A percentile compares a stretch with the other conserved stretches of the same genome.
These are phyloP conservation scores for Athelia sp. DNA, from an alignment of 1,284 basidiomycete species.

Conservation along the genomic window DNA sequence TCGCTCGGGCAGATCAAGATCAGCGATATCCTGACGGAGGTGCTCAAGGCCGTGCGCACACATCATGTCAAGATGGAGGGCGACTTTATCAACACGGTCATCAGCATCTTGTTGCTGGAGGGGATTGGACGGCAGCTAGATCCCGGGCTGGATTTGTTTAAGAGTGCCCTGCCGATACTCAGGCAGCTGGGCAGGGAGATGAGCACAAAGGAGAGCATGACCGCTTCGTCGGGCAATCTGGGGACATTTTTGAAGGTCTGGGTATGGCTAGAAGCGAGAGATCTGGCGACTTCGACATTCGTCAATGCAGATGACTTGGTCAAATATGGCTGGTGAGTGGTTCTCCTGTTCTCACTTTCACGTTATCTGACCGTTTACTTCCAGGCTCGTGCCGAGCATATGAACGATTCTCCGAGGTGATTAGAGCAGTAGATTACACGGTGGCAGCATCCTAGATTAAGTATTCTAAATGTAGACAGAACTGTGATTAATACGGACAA, in stretches of 20 bases:
- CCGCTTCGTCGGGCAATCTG: slow-evolving; percentile 62
- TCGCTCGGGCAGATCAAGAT: slow-evolving; percentile 95
- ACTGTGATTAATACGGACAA: no score
- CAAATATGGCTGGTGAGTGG: slow-evolving; percentile 68
- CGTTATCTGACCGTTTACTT: not conserved
- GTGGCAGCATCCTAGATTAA: no score
- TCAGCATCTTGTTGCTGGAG: slow-evolving; percentile 90
- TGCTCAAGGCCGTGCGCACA: slow-evolving; percentile 80
- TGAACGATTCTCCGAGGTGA: not conserved
- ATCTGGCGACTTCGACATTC: slow-evolving; percentile 74
- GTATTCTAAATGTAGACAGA: no score
- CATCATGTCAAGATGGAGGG: slow-evolving; percentile 99
- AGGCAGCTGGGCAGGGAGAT: slow-evolving; percentile 86
- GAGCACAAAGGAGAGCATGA: slow-evolving; percentile 72
- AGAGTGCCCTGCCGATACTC: slow-evolving; percentile 87
- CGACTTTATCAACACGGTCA: slow-evolving; percentile 98
- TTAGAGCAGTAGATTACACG: no score
- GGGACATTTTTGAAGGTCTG: slow-evolving; percentile 88
- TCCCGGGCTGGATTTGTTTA: slow-evolving; percentile 90
- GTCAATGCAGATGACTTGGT: slow-evolving; percentile 76
- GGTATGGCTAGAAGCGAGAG: slow-evolving; percentile 88
- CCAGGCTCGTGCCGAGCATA: not conserved
- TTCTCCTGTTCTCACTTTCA: not conserved
- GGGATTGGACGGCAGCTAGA: slow-evolving; percentile 95
- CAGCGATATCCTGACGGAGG: slow-evolving; percentile 87